Conservation (phyloP, 2,329 filamentous ascomycete species). For the Pseudogymnoascus sp. region DNA sequence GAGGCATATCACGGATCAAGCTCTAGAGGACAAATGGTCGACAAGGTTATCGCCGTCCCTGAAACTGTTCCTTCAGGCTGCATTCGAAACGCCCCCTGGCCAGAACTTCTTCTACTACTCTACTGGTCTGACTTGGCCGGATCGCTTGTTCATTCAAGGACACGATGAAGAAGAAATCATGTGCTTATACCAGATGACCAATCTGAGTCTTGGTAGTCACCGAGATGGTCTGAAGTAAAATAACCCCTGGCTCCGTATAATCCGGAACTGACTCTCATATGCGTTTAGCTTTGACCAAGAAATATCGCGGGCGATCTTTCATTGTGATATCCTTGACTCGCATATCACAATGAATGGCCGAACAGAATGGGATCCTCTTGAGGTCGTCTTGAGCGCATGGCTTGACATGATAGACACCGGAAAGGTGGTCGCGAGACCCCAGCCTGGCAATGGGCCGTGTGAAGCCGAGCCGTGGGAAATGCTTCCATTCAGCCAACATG, state of each 20-base stretch:
- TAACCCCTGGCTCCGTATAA: background rate
- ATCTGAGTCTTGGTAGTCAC: slow-evolving; percentile 15
- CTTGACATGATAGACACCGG: slow-evolving; percentile 18
- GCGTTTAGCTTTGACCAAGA: slow-evolving; percentile 14
- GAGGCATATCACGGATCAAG: slow-evolving; percentile 14
- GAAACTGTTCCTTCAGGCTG: slow-evolving; percentile 17
- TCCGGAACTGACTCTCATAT: no score
- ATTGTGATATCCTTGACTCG: slow-evolving; percentile 9
- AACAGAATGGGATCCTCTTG: slow-evolving; percentile 21
- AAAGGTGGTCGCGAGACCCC: slow-evolving; percentile 17
- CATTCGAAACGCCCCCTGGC: slow-evolving; percentile 13
- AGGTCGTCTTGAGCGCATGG: slow-evolving; percentile 20
- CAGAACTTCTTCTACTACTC: slow-evolving; percentile 21
- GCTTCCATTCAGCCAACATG: slow-evolving; percentile 17
- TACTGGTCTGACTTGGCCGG: slow-evolving; percentile 13
- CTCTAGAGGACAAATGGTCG: slow-evolving; percentile 17
- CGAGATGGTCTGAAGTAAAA: slow-evolving; percentile 15
- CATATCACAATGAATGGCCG: slow-evolving; percentile 17
- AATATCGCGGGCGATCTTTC: slow-evolving; percentile 18
- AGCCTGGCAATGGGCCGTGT: background rate
- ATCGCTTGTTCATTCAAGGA: slow-evolving; percentile 6
- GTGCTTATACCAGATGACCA: slow-evolving; percentile 16
- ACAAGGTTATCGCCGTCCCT: slow-evolving; percentile 18
- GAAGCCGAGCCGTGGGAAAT: slow-evolving; percentile 19
- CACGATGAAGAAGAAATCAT: slow-evolving; percentile 13